phyloP scores from a whole-genome alignment of 805 yeast genomes.

The Nematodospora valgi region DNA sequence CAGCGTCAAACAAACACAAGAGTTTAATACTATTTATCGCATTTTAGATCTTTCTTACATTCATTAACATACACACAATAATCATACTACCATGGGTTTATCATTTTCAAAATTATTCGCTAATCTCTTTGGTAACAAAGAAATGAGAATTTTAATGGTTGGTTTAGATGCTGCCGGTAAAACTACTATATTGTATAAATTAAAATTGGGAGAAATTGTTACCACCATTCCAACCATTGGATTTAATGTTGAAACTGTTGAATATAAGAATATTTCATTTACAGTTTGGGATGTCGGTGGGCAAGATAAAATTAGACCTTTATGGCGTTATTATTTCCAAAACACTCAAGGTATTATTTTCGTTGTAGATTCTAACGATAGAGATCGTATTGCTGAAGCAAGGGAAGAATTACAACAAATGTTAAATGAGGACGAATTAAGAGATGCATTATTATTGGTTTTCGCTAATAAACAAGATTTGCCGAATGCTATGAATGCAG shows the following conservation, averaged over 20 bases:
- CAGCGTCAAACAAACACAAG: no score
- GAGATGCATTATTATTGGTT: constrained; percentile 91
- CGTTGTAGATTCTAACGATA: constrained; percentile 96
- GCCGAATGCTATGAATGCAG: constrained; percentile 99
- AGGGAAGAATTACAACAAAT: constrained; percentile 97
- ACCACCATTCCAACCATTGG: constrained; percentile 97
- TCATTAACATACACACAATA: no score
- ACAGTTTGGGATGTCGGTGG: constrained; percentile 99
- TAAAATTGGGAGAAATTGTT: constrained; percentile 93
- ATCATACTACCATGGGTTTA: constrained; percentile 95
- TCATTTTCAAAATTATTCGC: constrained; percentile 90
- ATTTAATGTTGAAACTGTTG: constrained; percentile 96
- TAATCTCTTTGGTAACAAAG: constrained; percentile 96
- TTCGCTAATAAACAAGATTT: constrained; percentile 98
- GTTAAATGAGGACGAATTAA: constrained; percentile 97
- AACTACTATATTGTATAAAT: constrained; percentile 92
- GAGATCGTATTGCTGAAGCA: constrained; percentile 97
- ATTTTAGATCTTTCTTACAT: no score
- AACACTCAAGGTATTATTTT: constrained; percentile 98
- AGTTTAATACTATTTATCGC: no score
- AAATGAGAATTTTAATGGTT: constrained; percentile 97
- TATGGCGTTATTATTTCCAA: constrained; percentile 99
- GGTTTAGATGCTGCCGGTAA: constrained; percentile 99
- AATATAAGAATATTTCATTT: constrained; percentile 93
- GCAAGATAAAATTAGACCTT: constrained; percentile 97